phyloP scores from a whole-genome alignment of 2,329 filamentous ascomycete species.

The Dactylellina parvicollis region DNA sequence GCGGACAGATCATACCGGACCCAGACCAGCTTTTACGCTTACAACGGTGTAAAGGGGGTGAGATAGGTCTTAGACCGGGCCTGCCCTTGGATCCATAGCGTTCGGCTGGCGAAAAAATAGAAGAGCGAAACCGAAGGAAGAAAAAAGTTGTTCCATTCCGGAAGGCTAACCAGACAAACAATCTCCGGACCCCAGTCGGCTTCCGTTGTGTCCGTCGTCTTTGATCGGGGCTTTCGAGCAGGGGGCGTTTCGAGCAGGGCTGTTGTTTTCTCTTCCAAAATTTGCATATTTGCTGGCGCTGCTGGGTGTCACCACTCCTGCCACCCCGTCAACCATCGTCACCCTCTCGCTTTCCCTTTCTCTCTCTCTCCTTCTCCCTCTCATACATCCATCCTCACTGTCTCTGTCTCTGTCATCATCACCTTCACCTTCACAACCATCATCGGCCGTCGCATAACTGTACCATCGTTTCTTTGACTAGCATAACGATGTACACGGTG shows the following conservation, averaged over 20 bases:
- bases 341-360: background rate
- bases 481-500: constrained; percentile 49
- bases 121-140: constrained; percentile 39
- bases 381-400: constrained; percentile 2
- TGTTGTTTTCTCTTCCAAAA: constrained; percentile 37
- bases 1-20: constrained; percentile 53
- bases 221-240: constrained; percentile 48
- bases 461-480: constrained; percentile 54
- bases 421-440: background rate
- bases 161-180: constrained; percentile 54
- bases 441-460: constrained; percentile 12
- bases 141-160: constrained; percentile 55
- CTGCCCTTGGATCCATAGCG: constrained; percentile 43
- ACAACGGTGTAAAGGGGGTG: constrained; percentile 48
- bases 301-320: constrained; percentile 15
- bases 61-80: constrained; percentile 44
- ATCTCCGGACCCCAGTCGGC: constrained; percentile 53
- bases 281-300: too few species aligned
- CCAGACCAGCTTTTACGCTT: constrained; percentile 52
- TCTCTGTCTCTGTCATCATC: background rate
- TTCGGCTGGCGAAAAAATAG: constrained; percentile 47
- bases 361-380: background rate
- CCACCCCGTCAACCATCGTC: too few species aligned
- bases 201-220: constrained; percentile 49
- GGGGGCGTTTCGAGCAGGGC: constrained; percentile 22